These are phyloP conservation scores for Nidula microcarpa DNA, from an alignment of 768 basidiomycete species.

Conservation along the genomic window DNA sequence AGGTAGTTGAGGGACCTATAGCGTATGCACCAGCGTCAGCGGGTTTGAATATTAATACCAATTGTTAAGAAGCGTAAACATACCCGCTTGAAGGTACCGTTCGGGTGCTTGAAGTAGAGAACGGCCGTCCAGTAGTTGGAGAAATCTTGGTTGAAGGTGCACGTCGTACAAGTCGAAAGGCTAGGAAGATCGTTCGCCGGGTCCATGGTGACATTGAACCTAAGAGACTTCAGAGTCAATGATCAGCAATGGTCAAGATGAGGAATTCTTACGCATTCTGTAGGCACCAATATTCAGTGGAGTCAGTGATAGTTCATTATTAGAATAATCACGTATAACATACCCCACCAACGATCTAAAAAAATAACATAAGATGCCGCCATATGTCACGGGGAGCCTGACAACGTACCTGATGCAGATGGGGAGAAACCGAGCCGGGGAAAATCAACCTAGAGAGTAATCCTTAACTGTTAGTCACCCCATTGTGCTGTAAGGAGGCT, in stretches of 20 bases:
- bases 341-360: constrained; percentile 9
- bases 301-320: not conserved
- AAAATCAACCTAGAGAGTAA: constrained; percentile 6
- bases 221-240: not conserved
- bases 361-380: not conserved
- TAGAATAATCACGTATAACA: not conserved
- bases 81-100: constrained; percentile 14
- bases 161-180: constrained; percentile 12
- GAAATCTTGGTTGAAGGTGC: constrained; percentile 14
- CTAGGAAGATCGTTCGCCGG: constrained; percentile 10
- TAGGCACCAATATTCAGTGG: not conserved
- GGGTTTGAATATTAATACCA: not conserved
- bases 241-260: not conserved
- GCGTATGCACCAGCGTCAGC: not conserved
- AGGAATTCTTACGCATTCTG: constrained; percentile 8
- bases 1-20: constrained; percentile 14
- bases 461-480: no score
- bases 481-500: not conserved
- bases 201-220: constrained; percentile 15
- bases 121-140: constrained; percentile 18
- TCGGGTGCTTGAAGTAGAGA: constrained; percentile 16
- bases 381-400: not conserved
- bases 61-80: not conserved
- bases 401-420: constrained; percentile 11
- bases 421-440: constrained; percentile 11